Evolutionary conservation across 2,329 filamentous ascomycete species (phyloP), one percentile per base, ranked within the genome.

Genomic region (Incumbomyces delicatus): DNA sequence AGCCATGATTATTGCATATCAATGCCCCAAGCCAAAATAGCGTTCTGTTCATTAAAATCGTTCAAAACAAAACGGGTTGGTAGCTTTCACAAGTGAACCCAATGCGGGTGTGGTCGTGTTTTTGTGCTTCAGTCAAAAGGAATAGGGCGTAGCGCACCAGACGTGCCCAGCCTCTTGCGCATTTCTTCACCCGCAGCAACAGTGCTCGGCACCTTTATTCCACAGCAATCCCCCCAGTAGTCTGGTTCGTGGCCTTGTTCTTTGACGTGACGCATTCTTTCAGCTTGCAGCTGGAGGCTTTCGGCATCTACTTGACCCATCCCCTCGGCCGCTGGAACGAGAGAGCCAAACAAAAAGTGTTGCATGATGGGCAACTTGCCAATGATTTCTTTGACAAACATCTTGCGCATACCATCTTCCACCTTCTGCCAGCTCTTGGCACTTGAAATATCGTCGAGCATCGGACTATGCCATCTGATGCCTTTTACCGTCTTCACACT

Each of bases 361-460:
- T 98, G 92, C 88, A 96, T 96, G 36, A 98, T 90, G 1, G 92
- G 92, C 46, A 98, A 64, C 66, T 98, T 98, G 29, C 85, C 81
- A 43, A 98, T 66, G 1, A 98, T 90, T 66, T 98, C 92, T 34
- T 83, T 85, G 43, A 90, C 76, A 61, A 96, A 96, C 94, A 98
- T 98, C 56, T 87, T 85, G 50, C 86, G 78, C 94, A 98, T 96
- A 6, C 92, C 92, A 20, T 76, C 83, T 63, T 96, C 89, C 41
- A 98, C 85, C 72, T 98, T 98, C 54, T 67, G 70, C 92, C 92
- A 98, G 33, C 75, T 85, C 63, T 87, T 89, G 13, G 90, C 85
- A 1, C 87, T 82, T 2, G 85, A 92, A 54, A 98, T 98, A 63
- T 98, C 92, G 62, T 98, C 92, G 14, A 98, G 78, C 94, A 98